These are phyloP conservation scores for Echria macrotheca DNA, from an alignment of 495 filamentous ascomycete genomes.

Conservation along the genomic window DNA sequence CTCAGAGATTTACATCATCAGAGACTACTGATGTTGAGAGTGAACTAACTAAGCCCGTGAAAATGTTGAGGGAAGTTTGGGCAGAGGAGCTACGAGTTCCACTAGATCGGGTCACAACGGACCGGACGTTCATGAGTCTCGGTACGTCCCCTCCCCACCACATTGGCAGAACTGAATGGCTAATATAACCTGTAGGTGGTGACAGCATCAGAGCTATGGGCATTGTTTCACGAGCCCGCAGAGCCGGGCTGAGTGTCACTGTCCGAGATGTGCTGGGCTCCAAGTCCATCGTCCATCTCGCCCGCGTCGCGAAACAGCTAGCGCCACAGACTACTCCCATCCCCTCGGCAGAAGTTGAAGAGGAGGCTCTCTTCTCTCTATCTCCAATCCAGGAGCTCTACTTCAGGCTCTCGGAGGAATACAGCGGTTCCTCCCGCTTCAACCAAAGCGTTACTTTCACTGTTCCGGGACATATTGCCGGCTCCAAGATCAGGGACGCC, in stretches of 20 bases:
- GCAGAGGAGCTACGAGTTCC: slow-evolving; percentile 15
- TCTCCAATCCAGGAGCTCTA: slow-evolving; percentile 58
- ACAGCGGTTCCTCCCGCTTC: slow-evolving; percentile 48
- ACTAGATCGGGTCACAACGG: slow-evolving; percentile 13
- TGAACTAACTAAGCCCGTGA: slow-evolving; percentile 5
- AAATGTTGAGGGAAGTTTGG: slow-evolving; percentile 15
- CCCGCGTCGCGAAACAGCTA: slow-evolving; percentile 20
- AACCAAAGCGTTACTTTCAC: slow-evolving; percentile 56
- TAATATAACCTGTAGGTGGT: too few relatives aligned
- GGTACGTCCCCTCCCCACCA: slow-evolving; percentile 21
- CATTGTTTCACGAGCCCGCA: slow-evolving; percentile 16
- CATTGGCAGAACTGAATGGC: too few relatives aligned
- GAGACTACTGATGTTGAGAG: too few relatives aligned
- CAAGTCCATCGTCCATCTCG: slow-evolving; percentile 25
- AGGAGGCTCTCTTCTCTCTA: too few relatives aligned
- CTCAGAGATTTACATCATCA: slow-evolving; percentile 6
- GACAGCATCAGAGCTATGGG: slow-evolving; percentile 26
- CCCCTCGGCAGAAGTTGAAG: too few relatives aligned
- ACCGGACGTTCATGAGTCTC: slow-evolving; percentile 18
- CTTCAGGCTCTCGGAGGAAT: slow-evolving; percentile 43
- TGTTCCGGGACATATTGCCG: slow-evolving; percentile 34
- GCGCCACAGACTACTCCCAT: too few relatives aligned
- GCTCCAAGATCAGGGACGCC: slow-evolving; percentile 33
- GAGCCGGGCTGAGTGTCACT: slow-evolving; percentile 16
- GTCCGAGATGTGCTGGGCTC: slow-evolving; percentile 23